These are phyloP conservation scores for Rhizophagus sp. DNA, from an alignment of 192 early-diverging fungal genomes.

Conservation along the genomic window DNA sequence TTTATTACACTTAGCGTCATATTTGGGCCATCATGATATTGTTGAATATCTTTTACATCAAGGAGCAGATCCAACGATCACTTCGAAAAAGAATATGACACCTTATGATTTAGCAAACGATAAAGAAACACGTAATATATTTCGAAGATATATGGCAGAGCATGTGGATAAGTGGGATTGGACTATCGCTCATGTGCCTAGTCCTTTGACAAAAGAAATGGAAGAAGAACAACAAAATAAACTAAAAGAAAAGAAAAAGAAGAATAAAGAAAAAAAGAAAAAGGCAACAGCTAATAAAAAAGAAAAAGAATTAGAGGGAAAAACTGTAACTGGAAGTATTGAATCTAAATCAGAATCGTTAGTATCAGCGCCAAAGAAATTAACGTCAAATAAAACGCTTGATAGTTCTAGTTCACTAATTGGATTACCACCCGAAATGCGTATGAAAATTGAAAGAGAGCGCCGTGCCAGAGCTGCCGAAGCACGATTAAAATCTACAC, in stretches of 20 bases:
- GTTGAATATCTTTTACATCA: conserved; percentile 64
- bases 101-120: conserved; percentile 73
- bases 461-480: conserved; percentile 79
- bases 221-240: conserved; percentile 62
- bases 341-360: conserved; percentile 10
- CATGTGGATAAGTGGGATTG: conserved; percentile 69
- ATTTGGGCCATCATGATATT: conserved; percentile 55
- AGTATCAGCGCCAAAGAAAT: conserved; percentile 24
- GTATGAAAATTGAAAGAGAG: conserved; percentile 75
- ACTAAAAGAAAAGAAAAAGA: conserved; percentile 63
- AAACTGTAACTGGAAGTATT: conserved; percentile 33
- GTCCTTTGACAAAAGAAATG: conserved; percentile 72
- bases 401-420: conserved; percentile 33
- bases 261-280: conserved; percentile 59
- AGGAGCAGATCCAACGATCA: conserved; percentile 76
- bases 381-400: conserved; percentile 27
- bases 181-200: conserved; percentile 63
- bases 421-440: conserved; percentile 63
- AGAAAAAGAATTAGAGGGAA: conserved; percentile 35
- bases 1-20: conserved; percentile 77
- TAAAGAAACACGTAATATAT: conserved; percentile 73
- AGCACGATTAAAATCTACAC: conserved; percentile 49
- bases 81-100: conserved; percentile 37
- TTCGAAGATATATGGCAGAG: conserved; percentile 65
- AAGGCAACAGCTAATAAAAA: conserved; percentile 48